Base-by-base conservation (phyloP, 257 asterid genomes). In the Ballota nigra region DNA sequence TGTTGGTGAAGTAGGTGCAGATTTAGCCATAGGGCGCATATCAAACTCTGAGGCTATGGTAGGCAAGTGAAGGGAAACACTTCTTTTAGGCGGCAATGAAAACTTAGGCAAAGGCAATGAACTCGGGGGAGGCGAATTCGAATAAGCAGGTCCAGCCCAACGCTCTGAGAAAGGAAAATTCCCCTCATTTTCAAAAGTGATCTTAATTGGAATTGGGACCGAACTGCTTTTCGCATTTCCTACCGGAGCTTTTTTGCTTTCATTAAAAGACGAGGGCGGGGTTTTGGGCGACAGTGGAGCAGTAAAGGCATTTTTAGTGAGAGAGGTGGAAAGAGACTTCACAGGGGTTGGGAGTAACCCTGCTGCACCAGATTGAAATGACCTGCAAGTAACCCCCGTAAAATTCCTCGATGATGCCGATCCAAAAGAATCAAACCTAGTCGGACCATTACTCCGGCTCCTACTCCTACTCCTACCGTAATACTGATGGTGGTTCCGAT, bases 141-240 rank as follows among this genome's bases (percentile, higher is more conserved):
- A 89, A 65, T 92, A 92, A 8, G 96, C 82, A 22, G 98, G 96
- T 5, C 98, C 98, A 43, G 98, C 96, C 98, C 96, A 92, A 22
- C 82, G 92, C 79, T 92, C 98, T n/a, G 88, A 85, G 82, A 77
- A 83, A 75, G 18, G 63, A 33, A 81, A 66, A 3, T 73, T 87
- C 51, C 58, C 55, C 38, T 36, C 78, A 40, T 72, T 57, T 16
- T 72, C 82, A 28, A 40, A 49, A 22, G 70, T 81, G 41, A 80
- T 65, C 61, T 73, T 80, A 20, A 85, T 8, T 0, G 96, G 96
- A 28, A 89, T 79, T 0, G 88, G 69, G 57, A 70, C 60, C 0
- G 86, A 53, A 69, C 78, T 77, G 76, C 79, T 86, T 28, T 52
- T 81, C 13, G 45, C 53, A 26, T 29, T 56, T 40, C 65, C 63